These are phyloP conservation scores for Leccinum obscurum DNA, from an alignment of 768 basidiomycete species.

Conservation along the genomic window DNA sequence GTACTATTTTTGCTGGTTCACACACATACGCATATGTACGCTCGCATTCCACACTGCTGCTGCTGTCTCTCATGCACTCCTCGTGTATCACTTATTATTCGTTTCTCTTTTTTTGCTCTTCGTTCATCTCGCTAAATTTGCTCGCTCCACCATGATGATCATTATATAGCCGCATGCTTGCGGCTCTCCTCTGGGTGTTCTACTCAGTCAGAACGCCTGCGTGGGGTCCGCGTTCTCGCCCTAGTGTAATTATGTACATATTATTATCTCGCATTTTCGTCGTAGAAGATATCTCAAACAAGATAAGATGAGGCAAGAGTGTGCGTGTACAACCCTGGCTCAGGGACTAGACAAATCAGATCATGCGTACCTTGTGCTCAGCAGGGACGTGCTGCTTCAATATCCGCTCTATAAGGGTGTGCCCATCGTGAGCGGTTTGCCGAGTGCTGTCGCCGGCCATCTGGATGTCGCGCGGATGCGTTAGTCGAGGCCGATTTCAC, in stretches of 20 bases:
- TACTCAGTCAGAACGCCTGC: constrained; percentile 6
- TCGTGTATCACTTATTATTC: constrained; percentile 11
- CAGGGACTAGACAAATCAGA: no score
- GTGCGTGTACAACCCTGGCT: no score
- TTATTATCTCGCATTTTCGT: neutral
- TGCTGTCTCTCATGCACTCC: neutral
- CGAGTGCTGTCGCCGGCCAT: constrained; percentile 56
- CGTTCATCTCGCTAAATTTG: neutral
- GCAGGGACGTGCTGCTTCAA: constrained; percentile 71
- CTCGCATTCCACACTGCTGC: constrained; percentile 7
- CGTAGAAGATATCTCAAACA: no score
- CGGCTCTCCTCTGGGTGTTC: neutral
- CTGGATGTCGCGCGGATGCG: constrained; percentile 68
- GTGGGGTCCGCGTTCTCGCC: neutral
- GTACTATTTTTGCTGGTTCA: neutral
- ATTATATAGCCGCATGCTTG: neutral
- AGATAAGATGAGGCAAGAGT: no score
- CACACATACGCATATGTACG: constrained; percentile 9
- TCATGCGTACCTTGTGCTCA: constrained; percentile 54
- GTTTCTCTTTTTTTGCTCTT: neutral
- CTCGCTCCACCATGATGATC: neutral
- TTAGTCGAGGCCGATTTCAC: constrained; percentile 83
- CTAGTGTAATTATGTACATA: neutral
- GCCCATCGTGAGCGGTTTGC: constrained; percentile 78
- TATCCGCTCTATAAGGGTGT: constrained; percentile 73